A percentile compares a stretch with the other conserved stretches of the same genome.
These are phyloP conservation scores for Ophiostoma sp. DNA, from an alignment of 2,329 filamentous ascomycete species.

Conservation along the genomic window DNA sequence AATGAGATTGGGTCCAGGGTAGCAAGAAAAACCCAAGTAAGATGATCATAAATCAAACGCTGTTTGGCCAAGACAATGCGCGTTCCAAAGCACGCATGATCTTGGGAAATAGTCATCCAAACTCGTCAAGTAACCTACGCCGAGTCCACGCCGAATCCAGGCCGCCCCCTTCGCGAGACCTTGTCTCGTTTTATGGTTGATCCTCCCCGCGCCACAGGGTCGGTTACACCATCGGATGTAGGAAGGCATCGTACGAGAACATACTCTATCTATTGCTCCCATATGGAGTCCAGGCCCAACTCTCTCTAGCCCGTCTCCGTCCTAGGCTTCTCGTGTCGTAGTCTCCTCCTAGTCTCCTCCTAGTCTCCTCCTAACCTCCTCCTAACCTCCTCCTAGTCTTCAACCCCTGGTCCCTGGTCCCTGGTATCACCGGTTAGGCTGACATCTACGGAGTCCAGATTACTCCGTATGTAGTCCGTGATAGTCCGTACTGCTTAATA, in stretches of 20 bases:
- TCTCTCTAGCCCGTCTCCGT: no score
- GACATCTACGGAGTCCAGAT: not conserved
- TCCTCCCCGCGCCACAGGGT: not conserved
- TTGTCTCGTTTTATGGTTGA: no score
- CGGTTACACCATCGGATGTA: not conserved
- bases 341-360: not conserved
- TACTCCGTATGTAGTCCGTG: not conserved
- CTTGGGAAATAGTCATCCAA: not conserved
- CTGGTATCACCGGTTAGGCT: conserved; percentile 1
- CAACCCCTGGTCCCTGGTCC: conserved; percentile 1
- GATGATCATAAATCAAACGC: not conserved
- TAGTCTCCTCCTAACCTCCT: not conserved
- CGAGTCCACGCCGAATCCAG: no score
- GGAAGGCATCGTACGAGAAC: not conserved
- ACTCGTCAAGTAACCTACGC: not conserved
- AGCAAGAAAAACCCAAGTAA: not conserved
- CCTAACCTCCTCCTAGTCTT: not conserved
- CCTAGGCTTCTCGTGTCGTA: not conserved
- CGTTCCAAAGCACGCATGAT: not conserved
- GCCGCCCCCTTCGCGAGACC: no score
- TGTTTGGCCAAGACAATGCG: not conserved
- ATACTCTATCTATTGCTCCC: no score
- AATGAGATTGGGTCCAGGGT: not conserved
- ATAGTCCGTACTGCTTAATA: not conserved
- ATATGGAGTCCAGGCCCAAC: no score